These are phyloP conservation scores for Acacia confusa DNA, from an alignment of 306 rosid species.

Conservation along the genomic window DNA sequence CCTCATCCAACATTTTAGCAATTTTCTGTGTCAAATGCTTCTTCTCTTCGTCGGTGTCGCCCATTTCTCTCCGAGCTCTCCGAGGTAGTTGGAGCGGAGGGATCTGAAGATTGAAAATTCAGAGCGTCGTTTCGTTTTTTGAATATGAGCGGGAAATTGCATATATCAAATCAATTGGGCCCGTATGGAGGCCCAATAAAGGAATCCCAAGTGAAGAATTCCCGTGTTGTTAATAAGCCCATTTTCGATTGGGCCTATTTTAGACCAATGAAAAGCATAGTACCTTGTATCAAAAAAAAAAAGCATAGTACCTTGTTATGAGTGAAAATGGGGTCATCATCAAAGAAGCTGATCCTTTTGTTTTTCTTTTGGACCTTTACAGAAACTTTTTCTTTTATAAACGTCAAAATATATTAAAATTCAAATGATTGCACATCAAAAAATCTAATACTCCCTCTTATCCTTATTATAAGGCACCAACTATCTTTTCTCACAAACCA, in stretches of 20 bases:
- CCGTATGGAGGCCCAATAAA: background rate
- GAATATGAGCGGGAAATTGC: constrained; percentile 55
- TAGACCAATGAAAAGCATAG: no score
- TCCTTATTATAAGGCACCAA: no score
- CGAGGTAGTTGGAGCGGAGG: background rate
- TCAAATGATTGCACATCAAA: no score
- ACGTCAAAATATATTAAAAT: no score
- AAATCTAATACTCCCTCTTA: no score
- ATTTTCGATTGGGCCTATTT: background rate
- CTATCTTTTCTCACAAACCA: no score
- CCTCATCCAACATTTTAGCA: constrained; percentile 65
- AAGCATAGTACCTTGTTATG: no score
- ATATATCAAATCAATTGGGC: background rate
- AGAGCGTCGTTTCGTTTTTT: constrained; percentile 24
- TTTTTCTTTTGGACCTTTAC: no score
- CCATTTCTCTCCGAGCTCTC: constrained; percentile 39
- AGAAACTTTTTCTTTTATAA: no score
- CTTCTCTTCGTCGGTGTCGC: constrained; percentile 37
- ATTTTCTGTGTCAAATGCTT: constrained; percentile 49
- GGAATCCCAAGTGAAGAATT: background rate
- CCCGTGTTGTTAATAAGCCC: background rate
- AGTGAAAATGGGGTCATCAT: no score
- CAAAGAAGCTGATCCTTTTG: no score
- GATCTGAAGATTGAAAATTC: background rate
- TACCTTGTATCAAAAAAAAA: no score